Evolutionary conservation across 1,284 basidiomycete species (phyloP).

Genomic region (Cerioporus squamosus): DNA sequence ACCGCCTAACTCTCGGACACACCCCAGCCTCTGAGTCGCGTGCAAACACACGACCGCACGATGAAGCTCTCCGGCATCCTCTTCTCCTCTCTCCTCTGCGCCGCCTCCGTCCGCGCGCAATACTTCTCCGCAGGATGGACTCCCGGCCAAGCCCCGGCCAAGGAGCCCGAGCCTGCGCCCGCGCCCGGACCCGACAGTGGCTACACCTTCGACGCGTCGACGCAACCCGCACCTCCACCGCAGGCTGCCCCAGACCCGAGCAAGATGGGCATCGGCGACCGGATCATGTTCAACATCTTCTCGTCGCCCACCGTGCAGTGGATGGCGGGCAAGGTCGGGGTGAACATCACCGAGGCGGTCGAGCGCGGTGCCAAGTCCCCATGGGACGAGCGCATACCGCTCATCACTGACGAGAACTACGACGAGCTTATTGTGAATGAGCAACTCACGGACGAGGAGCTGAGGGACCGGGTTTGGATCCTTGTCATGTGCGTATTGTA

Average conservation of each 20-base stretch:
- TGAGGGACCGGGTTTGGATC: slow-evolving; percentile 73
- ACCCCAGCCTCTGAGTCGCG: background rate
- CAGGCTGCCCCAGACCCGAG: slow-evolving; percentile 19
- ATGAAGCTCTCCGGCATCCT: slow-evolving; percentile 54
- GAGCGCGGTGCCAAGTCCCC: slow-evolving; percentile 44
- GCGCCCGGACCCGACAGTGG: slow-evolving; percentile 6
- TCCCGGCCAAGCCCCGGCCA: slow-evolving; percentile 62
- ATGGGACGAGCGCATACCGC: slow-evolving; percentile 74
- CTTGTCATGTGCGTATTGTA: slow-evolving; percentile 62
- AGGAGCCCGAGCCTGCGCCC: slow-evolving; percentile 26
- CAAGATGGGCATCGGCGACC: slow-evolving; percentile 4
- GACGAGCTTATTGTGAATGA: slow-evolving; percentile 71
- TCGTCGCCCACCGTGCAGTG: slow-evolving; percentile 53
- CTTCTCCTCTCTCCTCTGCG: slow-evolving; percentile 40
- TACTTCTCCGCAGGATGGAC: slow-evolving; percentile 81
- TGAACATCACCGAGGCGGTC: slow-evolving; percentile 69
- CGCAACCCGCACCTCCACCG: slow-evolving; percentile 12
- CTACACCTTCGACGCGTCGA: slow-evolving; percentile 25
- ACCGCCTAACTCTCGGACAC: no score
- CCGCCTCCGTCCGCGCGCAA: slow-evolving; percentile 53
- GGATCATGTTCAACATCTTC: slow-evolving; percentile 47
- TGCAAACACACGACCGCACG: slow-evolving; percentile 16
- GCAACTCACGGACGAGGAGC: slow-evolving; percentile 55
- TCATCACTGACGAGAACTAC: slow-evolving; percentile 80
- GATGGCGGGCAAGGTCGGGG: slow-evolving; percentile 58